These are phyloP conservation scores for Brassica juncea DNA, from an alignment of 345 rosid species.

Conservation along the genomic window DNA sequence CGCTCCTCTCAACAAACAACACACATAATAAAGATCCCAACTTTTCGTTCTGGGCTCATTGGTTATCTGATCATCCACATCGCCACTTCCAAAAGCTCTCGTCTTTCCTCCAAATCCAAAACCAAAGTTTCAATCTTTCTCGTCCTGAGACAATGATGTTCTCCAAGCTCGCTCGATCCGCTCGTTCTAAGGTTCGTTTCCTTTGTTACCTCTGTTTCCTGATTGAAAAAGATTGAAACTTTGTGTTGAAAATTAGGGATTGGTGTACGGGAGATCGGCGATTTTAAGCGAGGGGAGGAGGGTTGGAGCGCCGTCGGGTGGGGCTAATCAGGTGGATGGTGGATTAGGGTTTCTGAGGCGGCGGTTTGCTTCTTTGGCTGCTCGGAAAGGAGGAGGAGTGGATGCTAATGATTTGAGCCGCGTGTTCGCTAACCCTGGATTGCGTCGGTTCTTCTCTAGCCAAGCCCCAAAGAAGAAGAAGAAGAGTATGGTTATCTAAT, in stretches of 20 bases:
- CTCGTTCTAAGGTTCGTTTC: conserved; percentile 52
- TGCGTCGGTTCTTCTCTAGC: conserved; percentile 62
- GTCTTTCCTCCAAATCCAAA: background rate
- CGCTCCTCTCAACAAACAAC: background rate
- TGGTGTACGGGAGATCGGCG: conserved; percentile 43
- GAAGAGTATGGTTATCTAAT: conserved; percentile 23
- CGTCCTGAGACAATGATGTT: conserved; percentile 50
- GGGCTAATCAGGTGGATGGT: conserved; percentile 34
- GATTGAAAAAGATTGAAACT: background rate
- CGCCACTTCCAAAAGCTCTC: background rate
- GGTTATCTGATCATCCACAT: background rate
- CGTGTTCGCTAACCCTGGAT: conserved; percentile 64
- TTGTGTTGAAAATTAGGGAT: conserved; percentile 35
- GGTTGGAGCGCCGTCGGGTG: conserved; percentile 24
- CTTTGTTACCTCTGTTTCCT: background rate
- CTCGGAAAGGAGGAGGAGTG: conserved; percentile 41
- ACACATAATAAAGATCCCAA: conserved; percentile 10
- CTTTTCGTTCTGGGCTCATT: conserved; percentile 6
- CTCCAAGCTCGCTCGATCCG: conserved; percentile 62
- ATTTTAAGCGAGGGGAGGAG: conserved; percentile 24
- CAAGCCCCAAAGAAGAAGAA: conserved; percentile 61
- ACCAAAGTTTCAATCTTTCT: conserved; percentile 17
- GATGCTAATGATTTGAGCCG: conserved; percentile 48
- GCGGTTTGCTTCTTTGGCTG: conserved; percentile 54
- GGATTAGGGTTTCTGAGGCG: conserved; percentile 61